Evolutionary conservation across 2,329 filamentous ascomycete genomes (phyloP), one percentile per base, ranked within the genome.

Genomic region (Gnomoniopsis sp.): DNA sequence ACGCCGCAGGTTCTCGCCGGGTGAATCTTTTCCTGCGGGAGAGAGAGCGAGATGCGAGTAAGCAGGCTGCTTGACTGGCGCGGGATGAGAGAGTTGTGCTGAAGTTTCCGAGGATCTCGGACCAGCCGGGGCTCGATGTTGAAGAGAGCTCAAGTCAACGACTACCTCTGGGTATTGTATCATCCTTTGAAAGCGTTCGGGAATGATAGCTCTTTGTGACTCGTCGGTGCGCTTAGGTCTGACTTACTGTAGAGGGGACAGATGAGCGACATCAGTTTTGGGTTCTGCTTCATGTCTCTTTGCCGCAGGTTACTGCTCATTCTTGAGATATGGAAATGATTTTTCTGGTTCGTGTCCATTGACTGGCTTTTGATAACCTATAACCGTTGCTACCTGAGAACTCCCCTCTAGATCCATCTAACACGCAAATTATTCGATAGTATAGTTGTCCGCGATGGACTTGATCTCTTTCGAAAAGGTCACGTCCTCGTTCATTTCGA

Each of bases 381-480:
- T 57, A 44, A 41, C 47, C 36, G 26, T 46, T 22, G 23, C 53
- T 49, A 49, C 41, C 52, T 44, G 36, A 41, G 49, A 55, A 58
- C 57, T 57, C 53, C 22, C 44, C 58, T 53, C 55, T 60, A 57
- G 23, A 55, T 21, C 33, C 38, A 33, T 49, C 47, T 26, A 59
- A 53, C 44, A 36, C 49, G 48, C 43, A 57, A 43, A 74, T 74
- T 86, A 93, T 75, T 90, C 88, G 69, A 96, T 88, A 62, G 87
- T 69, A 74, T 91, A 96, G 64, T 84, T 85, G 65, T 93, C 91
- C 6, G 90, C 88, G 57, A 86, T 78, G 21, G 86, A 91, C 75
- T 87, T 90, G 71, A 93, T 77, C 58, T 95, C 90, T 76, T 91
- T 93, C 49, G 89, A 89, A 76, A 92, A 96, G 21, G 86, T 86